These are phyloP conservation scores for Lathyrus sativus DNA, from an alignment of 306 rosid genomes.

Conservation along the genomic window DNA sequence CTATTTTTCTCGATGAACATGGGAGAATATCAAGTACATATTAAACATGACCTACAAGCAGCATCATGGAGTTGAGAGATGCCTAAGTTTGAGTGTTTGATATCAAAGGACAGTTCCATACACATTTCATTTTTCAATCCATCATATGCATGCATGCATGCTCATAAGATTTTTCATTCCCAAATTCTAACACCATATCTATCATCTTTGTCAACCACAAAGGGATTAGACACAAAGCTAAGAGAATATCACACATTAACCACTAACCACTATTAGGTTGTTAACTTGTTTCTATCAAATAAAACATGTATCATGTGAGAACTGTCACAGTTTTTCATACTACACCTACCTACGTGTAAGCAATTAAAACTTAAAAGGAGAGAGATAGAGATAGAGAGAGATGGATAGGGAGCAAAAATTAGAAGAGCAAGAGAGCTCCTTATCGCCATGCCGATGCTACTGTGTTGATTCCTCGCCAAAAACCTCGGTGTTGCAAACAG, in stretches of 20 bases:
- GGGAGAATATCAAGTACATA: neutral
- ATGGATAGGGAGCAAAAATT: slow-evolving; percentile 31
- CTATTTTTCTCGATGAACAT: neutral
- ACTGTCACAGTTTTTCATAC: slow-evolving; percentile 37
- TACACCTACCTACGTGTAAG: slow-evolving; percentile 49
- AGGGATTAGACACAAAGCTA: slow-evolving; percentile 15
- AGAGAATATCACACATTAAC: slow-evolving; percentile 43
- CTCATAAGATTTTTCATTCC: slow-evolving; percentile 23
- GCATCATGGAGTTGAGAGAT: neutral
- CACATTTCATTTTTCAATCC: slow-evolving; percentile 22
- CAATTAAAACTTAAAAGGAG: neutral
- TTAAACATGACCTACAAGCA: slow-evolving; percentile 7
- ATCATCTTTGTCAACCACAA: slow-evolving; percentile 7
- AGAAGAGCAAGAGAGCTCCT: slow-evolving; percentile 30
- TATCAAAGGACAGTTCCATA: neutral
- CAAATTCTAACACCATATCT: slow-evolving; percentile 13
- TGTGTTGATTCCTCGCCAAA: slow-evolving; percentile 65
- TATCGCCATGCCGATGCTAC: slow-evolving; percentile 38
- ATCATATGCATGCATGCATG: slow-evolving; percentile 21
- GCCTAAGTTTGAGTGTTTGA: neutral
- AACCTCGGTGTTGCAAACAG: slow-evolving; percentile 88
- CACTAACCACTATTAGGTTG: slow-evolving; percentile 31
- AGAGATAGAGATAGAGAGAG: slow-evolving; percentile 15
- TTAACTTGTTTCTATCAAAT: slow-evolving; percentile 41
- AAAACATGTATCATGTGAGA: slow-evolving; percentile 40